A percentile compares a stretch with the other conserved stretches of the same genome.
phyloP scores from a whole-genome alignment of 2,329 filamentous ascomycete species.

The Ophiocordyceps polyrhachis-furcata region DNA sequence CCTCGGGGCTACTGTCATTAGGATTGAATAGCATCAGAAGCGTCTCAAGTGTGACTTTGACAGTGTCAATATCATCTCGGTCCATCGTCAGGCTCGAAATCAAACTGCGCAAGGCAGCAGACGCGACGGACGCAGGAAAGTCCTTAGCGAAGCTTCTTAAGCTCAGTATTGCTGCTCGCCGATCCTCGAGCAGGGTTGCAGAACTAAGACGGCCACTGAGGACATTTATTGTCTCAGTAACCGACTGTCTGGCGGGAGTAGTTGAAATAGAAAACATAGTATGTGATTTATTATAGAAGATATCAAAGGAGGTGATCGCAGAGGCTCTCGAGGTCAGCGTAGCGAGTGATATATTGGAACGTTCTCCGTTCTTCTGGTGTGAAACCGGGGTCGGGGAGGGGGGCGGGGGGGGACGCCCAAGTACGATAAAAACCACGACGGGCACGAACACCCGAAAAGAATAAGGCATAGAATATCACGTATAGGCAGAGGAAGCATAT shows the following conservation, averaged over 20 bases:
- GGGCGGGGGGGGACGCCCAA: too few relatives aligned
- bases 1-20: conserved; percentile 60
- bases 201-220: conserved; percentile 75
- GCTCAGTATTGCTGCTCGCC: conserved; percentile 79
- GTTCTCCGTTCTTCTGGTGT: too few relatives aligned
- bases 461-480: too few relatives aligned
- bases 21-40: conserved; percentile 77
- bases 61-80: conserved; percentile 85
- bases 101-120: conserved; percentile 72
- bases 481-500: too few relatives aligned
- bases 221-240: conserved; percentile 81
- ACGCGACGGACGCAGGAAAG: conserved; percentile 89
- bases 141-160: conserved; percentile 91
- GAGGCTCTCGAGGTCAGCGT: too few relatives aligned
- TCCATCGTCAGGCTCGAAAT: conserved; percentile 76
- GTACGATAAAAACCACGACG: too few relatives aligned
- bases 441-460: too few relatives aligned
- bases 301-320: too few relatives aligned
- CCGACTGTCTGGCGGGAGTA: conserved; percentile 87
- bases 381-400: too few relatives aligned
- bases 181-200: conserved; percentile 83
- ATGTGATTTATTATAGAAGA: too few relatives aligned
- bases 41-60: conserved; percentile 89
- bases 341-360: too few relatives aligned
- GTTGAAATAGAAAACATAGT: conserved; percentile 45